Percentiles rank a stretch among this genome's conserved stretches.
phyloP scores from a whole-genome alignment of 176 grass and related monocot species.

The Triticum turgidum region DNA sequence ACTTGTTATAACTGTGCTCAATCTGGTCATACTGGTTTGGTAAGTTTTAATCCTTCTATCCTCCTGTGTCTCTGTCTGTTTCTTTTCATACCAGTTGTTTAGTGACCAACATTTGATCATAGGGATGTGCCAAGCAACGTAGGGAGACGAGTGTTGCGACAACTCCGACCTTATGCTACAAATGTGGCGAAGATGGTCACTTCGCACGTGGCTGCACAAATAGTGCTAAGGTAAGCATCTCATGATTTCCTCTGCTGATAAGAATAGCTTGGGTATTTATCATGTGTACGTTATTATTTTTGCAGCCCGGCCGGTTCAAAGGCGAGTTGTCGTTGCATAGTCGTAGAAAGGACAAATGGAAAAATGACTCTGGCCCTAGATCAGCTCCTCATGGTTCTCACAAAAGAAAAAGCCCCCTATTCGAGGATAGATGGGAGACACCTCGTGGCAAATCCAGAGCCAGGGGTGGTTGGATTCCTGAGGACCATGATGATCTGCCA shows the following conservation, averaged over 20 bases:
- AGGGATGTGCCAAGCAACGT: slow-evolving; percentile 92
- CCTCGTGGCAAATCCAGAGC: slow-evolving; percentile 55
- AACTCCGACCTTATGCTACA: slow-evolving; percentile 54
- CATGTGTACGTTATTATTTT: not conserved
- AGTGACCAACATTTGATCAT: slow-evolving; percentile 30
- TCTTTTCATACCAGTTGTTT: slow-evolving; percentile 12
- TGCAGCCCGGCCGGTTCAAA: slow-evolving; percentile 47
- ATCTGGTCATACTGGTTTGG: slow-evolving; percentile 75
- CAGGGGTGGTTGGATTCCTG: slow-evolving; percentile 60
- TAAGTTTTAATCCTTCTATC: slow-evolving; percentile 41
- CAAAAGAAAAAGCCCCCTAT: slow-evolving; percentile 52
- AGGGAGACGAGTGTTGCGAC: slow-evolving; percentile 41
- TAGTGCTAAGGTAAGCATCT: slow-evolving; percentile 41
- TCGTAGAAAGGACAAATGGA: slow-evolving; percentile 38
- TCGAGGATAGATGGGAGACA: slow-evolving; percentile 50
- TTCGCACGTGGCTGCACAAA: slow-evolving; percentile 82
- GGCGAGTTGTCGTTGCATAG: slow-evolving; percentile 41
- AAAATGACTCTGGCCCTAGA: slow-evolving; percentile 50
- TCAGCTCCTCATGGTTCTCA: slow-evolving; percentile 53
- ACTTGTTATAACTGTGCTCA: slow-evolving; percentile 95
- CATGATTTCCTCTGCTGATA: not conserved
- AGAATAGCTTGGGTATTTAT: slow-evolving; percentile 13
- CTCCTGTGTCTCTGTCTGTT: slow-evolving; percentile 12
- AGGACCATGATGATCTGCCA: slow-evolving; percentile 49
- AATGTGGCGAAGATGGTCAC: slow-evolving; percentile 75